Conservation (phyloP, 331 rosid species). For the Rhamnella rubrinervis region DNA sequence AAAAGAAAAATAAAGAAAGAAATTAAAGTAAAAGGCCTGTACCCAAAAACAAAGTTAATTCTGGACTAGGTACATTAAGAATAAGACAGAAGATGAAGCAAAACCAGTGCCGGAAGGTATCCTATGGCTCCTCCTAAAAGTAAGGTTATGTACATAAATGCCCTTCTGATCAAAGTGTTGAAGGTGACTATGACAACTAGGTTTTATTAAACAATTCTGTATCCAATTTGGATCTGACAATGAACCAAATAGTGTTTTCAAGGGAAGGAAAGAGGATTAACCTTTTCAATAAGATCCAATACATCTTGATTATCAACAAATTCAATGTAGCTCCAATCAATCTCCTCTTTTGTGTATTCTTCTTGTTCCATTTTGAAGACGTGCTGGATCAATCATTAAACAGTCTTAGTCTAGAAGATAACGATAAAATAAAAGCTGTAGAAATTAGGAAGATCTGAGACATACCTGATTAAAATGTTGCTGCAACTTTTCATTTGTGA, state of each 20-base stretch:
- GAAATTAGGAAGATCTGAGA: slow-evolving; percentile 30
- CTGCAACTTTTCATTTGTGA: slow-evolving; percentile 98
- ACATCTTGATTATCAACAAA: slow-evolving; percentile 98
- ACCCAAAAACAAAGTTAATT: slow-evolving; percentile 5
- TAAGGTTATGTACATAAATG: background rate
- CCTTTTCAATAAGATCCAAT: slow-evolving; percentile 98
- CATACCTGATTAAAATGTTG: slow-evolving; percentile 97
- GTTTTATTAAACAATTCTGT: slow-evolving; percentile 13
- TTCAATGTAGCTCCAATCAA: slow-evolving; percentile 98
- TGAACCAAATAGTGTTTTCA: slow-evolving; percentile 18
- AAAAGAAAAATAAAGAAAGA: slow-evolving; percentile 20
- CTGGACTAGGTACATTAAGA: background rate
- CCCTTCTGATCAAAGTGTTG: background rate
- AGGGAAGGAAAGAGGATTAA: slow-evolving; percentile 32
- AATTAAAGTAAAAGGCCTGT: slow-evolving; percentile 5
- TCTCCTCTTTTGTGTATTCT: slow-evolving; percentile 96
- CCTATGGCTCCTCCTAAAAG: no score
- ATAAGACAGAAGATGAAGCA: no score
- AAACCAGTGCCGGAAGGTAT: no score
- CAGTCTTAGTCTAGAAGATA: background rate
- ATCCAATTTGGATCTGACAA: slow-evolving; percentile 15
- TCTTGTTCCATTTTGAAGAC: slow-evolving; percentile 99
- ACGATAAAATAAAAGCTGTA: slow-evolving; percentile 13
- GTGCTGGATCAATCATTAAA: slow-evolving; percentile 65
- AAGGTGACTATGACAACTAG: slow-evolving; percentile 8